These are phyloP conservation scores for Scedosporium apiospermum DNA, from an alignment of 2,329 filamentous ascomycete species.

Conservation along the genomic window DNA sequence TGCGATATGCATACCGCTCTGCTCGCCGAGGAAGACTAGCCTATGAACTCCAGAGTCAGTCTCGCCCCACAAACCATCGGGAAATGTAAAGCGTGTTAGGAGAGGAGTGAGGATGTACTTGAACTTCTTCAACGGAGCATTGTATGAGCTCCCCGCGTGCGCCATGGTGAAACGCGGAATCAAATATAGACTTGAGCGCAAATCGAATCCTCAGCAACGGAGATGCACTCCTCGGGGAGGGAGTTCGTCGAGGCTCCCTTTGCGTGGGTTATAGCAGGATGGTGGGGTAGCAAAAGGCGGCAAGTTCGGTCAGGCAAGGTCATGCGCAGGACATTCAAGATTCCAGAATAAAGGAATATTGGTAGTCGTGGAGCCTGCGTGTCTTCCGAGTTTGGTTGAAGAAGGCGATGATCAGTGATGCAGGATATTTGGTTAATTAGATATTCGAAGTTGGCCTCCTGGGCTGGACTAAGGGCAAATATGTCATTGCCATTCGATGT, in stretches of 20 bases:
- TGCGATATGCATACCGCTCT: conserved; percentile 68
- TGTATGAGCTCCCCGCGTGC: conserved; percentile 77
- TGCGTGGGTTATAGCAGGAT: no score
- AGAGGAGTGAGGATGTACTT: conserved; percentile 53
- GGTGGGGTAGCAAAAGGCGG: no score
- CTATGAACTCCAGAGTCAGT: conserved; percentile 32
- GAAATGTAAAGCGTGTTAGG: neutral
- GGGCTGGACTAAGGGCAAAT: neutral
- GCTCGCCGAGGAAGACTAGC: conserved; percentile 94
- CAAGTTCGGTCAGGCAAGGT: no score
- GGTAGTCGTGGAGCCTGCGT: no score
- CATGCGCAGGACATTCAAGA: no score
- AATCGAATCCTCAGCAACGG: neutral
- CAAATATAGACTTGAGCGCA: neutral
- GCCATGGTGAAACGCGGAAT: conserved; percentile 55
- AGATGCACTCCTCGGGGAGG: neutral
- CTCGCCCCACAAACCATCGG: neutral
- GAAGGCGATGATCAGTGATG: no score
- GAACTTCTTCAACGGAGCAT: conserved; percentile 99
- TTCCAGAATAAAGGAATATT: no score
- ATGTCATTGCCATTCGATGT: neutral
- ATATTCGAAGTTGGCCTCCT: neutral
- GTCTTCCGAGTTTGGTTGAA: no score
- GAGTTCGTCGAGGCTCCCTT: neutral
- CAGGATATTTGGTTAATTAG: neutral